Evolutionary conservation across 106 monocot species (phyloP).

Genomic region (Dendrobium catenatum): DNA sequence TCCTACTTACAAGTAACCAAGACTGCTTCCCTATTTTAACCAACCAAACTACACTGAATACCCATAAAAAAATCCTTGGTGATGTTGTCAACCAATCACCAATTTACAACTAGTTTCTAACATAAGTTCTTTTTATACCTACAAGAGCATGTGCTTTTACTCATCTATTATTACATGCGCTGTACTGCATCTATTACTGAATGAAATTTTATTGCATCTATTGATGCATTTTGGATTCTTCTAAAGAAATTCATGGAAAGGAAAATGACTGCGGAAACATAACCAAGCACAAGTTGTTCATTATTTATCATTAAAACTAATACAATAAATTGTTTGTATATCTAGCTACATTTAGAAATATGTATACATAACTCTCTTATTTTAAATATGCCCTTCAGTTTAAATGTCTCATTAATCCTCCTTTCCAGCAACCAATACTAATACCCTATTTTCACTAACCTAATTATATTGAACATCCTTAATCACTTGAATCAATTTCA

Average conservation of each 20-base stretch:
- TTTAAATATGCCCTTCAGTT: background rate
- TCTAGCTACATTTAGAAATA: background rate
- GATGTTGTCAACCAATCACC: background rate
- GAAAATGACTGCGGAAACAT: background rate
- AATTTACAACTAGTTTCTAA: background rate
- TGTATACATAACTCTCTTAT: background rate
- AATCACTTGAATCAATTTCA: background rate
- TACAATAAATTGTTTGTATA: background rate
- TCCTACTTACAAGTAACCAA: too few relatives aligned
- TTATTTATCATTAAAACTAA: background rate
- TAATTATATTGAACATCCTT: background rate
- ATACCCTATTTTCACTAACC: background rate
- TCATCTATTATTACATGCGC: too few relatives aligned
- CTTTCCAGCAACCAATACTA: background rate
- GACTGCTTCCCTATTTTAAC: too few relatives aligned
- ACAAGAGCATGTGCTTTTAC: background rate
- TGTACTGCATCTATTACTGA: background rate
- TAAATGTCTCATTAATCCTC: background rate
- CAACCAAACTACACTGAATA: too few relatives aligned
- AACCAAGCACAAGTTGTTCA: background rate
- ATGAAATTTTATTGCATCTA: background rate
- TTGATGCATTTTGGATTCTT: background rate
- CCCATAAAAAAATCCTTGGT: background rate
- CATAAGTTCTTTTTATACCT: background rate
- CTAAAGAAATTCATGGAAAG: background rate